A percentile compares a stretch with the other conserved stretches of the same genome.
Evolutionary conservation across 2,329 filamentous ascomycete species (phyloP).

Genomic region (Beauveria sp.): DNA sequence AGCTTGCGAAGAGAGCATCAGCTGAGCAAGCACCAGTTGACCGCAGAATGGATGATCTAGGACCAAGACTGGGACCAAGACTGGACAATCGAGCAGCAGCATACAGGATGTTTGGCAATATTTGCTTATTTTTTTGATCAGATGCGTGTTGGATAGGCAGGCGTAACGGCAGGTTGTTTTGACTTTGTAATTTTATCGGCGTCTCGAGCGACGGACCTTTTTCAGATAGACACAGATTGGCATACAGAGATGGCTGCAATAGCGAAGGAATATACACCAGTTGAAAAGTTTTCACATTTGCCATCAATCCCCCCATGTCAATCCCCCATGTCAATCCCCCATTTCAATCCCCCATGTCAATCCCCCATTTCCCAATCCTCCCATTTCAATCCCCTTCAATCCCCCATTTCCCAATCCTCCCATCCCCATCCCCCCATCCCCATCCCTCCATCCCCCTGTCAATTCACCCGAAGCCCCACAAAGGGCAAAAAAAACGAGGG

Average conservation of each 20-base stretch:
- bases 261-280: neutral
- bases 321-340: too few relatives aligned
- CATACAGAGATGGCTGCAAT: slow-evolving; percentile 1
- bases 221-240: slow-evolving; percentile 7
- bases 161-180: neutral
- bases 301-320: too few relatives aligned
- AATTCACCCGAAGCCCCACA: neutral
- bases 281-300: neutral
- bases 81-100: neutral
- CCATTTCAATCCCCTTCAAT: too few relatives aligned
- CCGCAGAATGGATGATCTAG: neutral
- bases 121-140: neutral
- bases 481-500: neutral
- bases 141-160: neutral
- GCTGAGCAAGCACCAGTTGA: neutral
- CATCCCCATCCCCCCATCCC: too few relatives aligned
- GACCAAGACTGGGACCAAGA: neutral
- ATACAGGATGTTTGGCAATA: neutral
- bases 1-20: neutral
- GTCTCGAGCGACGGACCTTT: neutral
- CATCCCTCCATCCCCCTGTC: too few relatives aligned
- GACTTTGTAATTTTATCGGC: neutral
- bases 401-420: too few relatives aligned
- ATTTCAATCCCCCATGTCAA: too few relatives aligned
- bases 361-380: too few relatives aligned